These are phyloP conservation scores for Phytopythium vexans DNA, from an alignment of 352 stramenopile genomes.

Conservation along the genomic window DNA sequence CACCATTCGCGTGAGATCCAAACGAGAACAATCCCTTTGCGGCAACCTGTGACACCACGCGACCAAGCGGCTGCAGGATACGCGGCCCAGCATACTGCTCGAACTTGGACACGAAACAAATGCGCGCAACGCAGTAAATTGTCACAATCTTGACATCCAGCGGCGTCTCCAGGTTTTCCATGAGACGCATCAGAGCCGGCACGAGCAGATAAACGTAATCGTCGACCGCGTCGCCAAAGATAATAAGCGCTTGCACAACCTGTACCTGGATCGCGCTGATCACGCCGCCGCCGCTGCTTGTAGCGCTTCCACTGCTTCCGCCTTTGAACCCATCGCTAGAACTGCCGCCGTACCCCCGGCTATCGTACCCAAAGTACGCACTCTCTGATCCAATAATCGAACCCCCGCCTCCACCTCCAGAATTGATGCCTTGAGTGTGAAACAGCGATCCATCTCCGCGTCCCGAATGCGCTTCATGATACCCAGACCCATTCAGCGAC, in stretches of 20 bases:
- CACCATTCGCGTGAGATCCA: background rate
- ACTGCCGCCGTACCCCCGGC: slow-evolving; percentile 5
- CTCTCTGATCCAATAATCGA: slow-evolving; percentile 6
- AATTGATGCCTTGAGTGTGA: too few species aligned
- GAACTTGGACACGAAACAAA: slow-evolving; percentile 68
- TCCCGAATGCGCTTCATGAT: too few species aligned
- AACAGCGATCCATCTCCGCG: too few species aligned
- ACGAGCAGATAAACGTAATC: slow-evolving; percentile 95
- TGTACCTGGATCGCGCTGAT: slow-evolving; percentile 66
- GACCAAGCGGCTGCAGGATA: slow-evolving; percentile 63
- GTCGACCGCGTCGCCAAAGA: slow-evolving; percentile 89
- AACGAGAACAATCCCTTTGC: slow-evolving; percentile 69
- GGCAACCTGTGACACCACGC: slow-evolving; percentile 71
- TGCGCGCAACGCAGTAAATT: slow-evolving; percentile 63
- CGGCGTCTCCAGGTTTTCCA: slow-evolving; percentile 88
- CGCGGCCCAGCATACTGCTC: slow-evolving; percentile 78
- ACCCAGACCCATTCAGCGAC: too few species aligned
- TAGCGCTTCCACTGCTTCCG: slow-evolving; percentile 10
- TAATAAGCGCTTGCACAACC: slow-evolving; percentile 86
- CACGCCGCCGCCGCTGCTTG: slow-evolving; percentile 12
- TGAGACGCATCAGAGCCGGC: slow-evolving; percentile 91
- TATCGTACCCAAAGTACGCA: slow-evolving; percentile 3
- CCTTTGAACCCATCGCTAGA: background rate
- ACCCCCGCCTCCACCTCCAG: slow-evolving; percentile 6
- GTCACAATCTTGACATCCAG: slow-evolving; percentile 74